These are phyloP conservation scores for Geranium brycei DNA, from an alignment of 345 rosid genomes.

Conservation along the genomic window DNA sequence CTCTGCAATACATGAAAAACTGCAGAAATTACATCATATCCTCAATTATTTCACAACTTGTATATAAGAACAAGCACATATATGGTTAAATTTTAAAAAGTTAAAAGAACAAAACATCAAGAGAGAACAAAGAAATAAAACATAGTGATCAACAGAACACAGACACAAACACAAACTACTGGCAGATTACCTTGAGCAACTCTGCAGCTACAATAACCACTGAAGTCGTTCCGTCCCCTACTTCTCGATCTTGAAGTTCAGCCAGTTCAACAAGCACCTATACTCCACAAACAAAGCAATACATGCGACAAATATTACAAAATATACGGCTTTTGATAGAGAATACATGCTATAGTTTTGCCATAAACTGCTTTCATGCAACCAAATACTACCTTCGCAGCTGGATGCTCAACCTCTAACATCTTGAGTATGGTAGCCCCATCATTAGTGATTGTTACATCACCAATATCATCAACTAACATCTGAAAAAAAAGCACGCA, in stretches of 20 bases:
- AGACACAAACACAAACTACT: neutral
- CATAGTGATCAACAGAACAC: neutral
- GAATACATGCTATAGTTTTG: neutral
- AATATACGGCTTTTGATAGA: neutral
- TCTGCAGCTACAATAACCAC: slow-evolving; percentile 93
- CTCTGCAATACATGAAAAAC: slow-evolving; percentile 34
- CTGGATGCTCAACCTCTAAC: slow-evolving; percentile 96
- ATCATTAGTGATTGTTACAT: slow-evolving; percentile 85
- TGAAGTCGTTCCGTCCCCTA: slow-evolving; percentile 94
- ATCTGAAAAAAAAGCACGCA: slow-evolving; percentile 32
- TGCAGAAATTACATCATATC: slow-evolving; percentile 4
- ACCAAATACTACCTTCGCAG: slow-evolving; percentile 58
- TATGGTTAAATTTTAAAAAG: too few species aligned
- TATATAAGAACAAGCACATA: too few species aligned
- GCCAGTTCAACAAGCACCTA: slow-evolving; percentile 96
- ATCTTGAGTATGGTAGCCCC: slow-evolving; percentile 92
- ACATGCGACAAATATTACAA: neutral
- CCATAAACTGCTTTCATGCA: neutral
- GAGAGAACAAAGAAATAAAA: too few species aligned
- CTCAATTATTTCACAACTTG: neutral
- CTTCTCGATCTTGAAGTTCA: slow-evolving; percentile 95
- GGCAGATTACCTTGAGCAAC: slow-evolving; percentile 47
- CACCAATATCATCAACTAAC: slow-evolving; percentile 96
- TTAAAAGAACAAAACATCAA: too few species aligned
- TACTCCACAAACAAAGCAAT: slow-evolving; percentile 2